Evolutionary conservation across 495 filamentous ascomycete genomes (phyloP), one percentile per base, ranked within the genome.

Genomic region (Neurospora sp.): DNA sequence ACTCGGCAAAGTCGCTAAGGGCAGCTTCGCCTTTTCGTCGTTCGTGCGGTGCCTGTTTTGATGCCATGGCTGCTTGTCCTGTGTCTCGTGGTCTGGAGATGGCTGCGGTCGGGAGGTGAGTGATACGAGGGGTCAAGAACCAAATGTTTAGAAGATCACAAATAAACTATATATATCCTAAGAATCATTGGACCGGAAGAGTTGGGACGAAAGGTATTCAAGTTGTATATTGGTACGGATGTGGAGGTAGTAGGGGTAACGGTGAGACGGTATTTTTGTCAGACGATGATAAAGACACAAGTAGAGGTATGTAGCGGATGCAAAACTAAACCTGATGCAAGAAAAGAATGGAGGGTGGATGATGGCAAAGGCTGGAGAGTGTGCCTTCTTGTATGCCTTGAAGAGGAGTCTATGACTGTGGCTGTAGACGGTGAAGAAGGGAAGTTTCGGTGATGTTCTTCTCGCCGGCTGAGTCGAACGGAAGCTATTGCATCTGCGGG

Each of bases 1-100:
- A 98, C 81, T 98, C 96, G 80, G 96, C 94, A 79, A 99, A 99
- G 76, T 98, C 96, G 86, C 92, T 95, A 74, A 99, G 87, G 23
- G 96, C 96, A 72, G 92, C 87, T 83, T 97, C 94, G 75, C 94
- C 94, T 87, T 93, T 91, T 78, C 92, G 91, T 77, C 92, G 88
- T 82, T 97, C 94, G 77, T 93, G 90, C 8, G 87, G 85, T 72
- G 89, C 84, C 76, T 90, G 88, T 83, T 91, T 94, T 16, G 84
- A 81, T 38, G 79, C 74, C 83, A 87, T 87, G 27, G 88, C 79
- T 90, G 91, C 20, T 91, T 70, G 76, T 85, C 27, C 74, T 72
- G 73, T 49, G 39, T 70, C 41, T 77, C 62, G 18, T 54, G 20
- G n/a, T 54, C 20, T 54, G 42, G 72, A 71, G 73, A 82, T 80